Evolutionary conservation across 2,329 filamentous ascomycete genomes (phyloP), one percentile per base, ranked within the genome.

Genomic region (Pestalotiopsis sp.): DNA sequence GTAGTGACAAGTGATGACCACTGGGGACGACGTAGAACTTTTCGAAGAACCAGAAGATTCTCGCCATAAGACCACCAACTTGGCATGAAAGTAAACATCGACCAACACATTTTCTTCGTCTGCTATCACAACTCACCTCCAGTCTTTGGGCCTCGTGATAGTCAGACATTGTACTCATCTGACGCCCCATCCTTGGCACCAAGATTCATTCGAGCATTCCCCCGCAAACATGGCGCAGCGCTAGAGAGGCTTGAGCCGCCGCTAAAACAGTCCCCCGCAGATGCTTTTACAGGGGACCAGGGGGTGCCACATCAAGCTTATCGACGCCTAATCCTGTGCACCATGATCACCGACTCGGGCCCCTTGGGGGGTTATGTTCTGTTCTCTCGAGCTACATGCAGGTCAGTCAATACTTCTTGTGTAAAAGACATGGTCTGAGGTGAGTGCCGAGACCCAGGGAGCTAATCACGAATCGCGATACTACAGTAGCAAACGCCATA

Each of bases 211-310:
- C 31, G 31, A 36, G 17, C 45, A 23, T 52, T 52, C 45, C 61
- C 61, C 61, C 61, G 61, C 61, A 64, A 49, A 64, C 36, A 36
- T 20, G 31, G 59, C 31, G 59, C 14, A n/a, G 59, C 59, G 59
- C 59, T 62, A 62, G 61, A 38, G 20, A 39, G 11, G 38, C 20
- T 27, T 31, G n/a, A 64, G 36, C 61, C 61, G 61, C 61, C 61
- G 61, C 61, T 64, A 64, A 38, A 52, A 52, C 11, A 9, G 31
- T 9, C 25, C 31, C 59, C 61, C 61, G 39, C 61, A 64, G 41
- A 23, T 36, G 12, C 36, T 36, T 62, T 36, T 38, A 45, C 39
- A 27, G 38, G 39, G 61, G 61, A n/a, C 14, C 57, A 27, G 20
- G 57, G 57, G 57, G 20, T 17, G 41, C 25, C 17, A 45, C 39